These are phyloP conservation scores for Fusarium ambrosium DNA, from an alignment of 2,329 filamentous ascomycete genomes.

Conservation along the genomic window DNA sequence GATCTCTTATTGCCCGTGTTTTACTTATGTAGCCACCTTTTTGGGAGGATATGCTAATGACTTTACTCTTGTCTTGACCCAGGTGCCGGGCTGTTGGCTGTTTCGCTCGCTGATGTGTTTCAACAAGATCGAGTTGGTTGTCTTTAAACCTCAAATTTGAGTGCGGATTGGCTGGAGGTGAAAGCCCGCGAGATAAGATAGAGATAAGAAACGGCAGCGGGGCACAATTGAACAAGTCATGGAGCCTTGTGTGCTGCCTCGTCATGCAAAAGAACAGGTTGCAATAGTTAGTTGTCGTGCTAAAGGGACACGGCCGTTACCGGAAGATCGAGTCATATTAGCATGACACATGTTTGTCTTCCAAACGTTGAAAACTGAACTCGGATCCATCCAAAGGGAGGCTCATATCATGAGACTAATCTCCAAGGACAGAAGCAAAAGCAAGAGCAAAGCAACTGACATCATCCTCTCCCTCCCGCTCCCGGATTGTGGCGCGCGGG, in stretches of 20 bases:
- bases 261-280: neutral
- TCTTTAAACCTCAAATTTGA: neutral
- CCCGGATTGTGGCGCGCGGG: slow-evolving; percentile 31
- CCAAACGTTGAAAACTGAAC: neutral
- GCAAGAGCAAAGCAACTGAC: neutral
- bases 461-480: slow-evolving; percentile 17
- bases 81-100: neutral
- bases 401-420: neutral
- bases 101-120: neutral
- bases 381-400: neutral
- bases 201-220: neutral
- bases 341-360: neutral
- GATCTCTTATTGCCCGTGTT: neutral
- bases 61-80: neutral
- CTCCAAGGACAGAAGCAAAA: neutral
- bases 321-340: neutral
- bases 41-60: neutral
- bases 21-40: no score
- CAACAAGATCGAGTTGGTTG: neutral
- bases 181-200: neutral
- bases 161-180: neutral
- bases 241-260: neutral
- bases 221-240: neutral
- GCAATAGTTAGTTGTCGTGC: neutral
- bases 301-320: neutral